Evolutionary conservation across 2,329 filamentous ascomycete genomes (phyloP), one percentile per base, ranked within the genome.

Genomic region (Arthroderma sp.): DNA sequence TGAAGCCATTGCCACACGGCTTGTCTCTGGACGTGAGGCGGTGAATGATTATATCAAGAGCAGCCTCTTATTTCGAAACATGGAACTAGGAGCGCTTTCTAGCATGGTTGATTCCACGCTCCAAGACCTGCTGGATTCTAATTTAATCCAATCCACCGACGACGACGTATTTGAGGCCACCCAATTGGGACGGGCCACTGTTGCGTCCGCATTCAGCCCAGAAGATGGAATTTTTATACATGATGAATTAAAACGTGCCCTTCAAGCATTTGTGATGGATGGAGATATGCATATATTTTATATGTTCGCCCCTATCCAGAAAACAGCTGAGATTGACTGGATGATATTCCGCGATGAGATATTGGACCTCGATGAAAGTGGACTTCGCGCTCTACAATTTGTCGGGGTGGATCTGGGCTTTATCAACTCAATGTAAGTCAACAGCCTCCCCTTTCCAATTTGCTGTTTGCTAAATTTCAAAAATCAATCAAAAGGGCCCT

Each of bases 241-340:
- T 52, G 69, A 75, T 38, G 83, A 88, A 59, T 68, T 87, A 40
- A 71, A 71, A 46, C 73, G 73, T 51, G 80, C 83, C 0, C 68
- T 87, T 2, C 69, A 74, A 48, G 80, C 80, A 1, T 87, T 88
- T 55, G 83, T 86, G 8, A 80, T 88, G 75, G 82, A 87, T 55
- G 80, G 81, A 3, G 83, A 88, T 50, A 80, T 88, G 78, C 83
- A 87, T 54, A 73, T 85, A 8, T 72, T 86, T 39, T 88, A 87
- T 57, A 78, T 77, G 33, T 86, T 87, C 50, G 86, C 83, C 0
- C 83, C 83, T 0, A 72, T 87, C 2, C 78, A 84, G 47, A 55
- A 55, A 33, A 55, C 53, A 11, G 63, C 71, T 3, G 64, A 68
- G 6, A 72, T 87, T 46, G 81, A 85, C 53, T 87, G 83, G 83